Base-by-base conservation (phyloP, 805 yeast species). In the Yamadazyma phyllophila region DNA sequence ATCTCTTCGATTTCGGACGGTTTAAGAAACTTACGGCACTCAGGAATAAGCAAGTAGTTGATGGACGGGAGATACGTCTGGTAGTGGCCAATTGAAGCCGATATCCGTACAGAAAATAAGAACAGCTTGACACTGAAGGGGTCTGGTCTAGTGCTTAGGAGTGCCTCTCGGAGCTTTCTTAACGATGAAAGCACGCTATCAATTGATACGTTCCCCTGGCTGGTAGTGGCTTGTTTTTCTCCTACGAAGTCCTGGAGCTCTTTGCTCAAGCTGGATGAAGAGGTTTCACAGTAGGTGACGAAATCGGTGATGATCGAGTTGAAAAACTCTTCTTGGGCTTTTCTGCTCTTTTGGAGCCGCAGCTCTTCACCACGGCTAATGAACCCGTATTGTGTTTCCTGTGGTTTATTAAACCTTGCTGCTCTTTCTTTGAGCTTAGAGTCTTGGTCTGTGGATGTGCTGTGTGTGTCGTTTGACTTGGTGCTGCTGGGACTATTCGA, bases 331-430 rank as follows among this genome's bases (percentile, higher is more conserved):
- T 52, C 56, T 52, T 87, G 63, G 8, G 73, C 77, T 4, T 45
- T 41, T 2, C 66, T 66, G 53, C 76, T 74, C 3, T 61, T 55
- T 53, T 75, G 81, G 35, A 83, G 65, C 33, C 76, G 57, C 42
- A 57, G 58, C 45, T 76, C 82, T 36, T 77, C 82, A 1, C 88
- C 87, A 46, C 88, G 64, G 50, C 88, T 83, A 7, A 82, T 60
- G 41, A 80, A 64, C 0, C 88, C 86, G 49, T 71, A 79, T 8
- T 43, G 13, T 51, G 50, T 31, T 34, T 37, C 7, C 5, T 12
- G 7, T 26, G 26, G 15, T 9, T 31, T 39, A 7, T 43, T 24
- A 38, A 51, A 51, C 24, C 52, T 30, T 5, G 44, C 35, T 8
- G 47, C 48, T 37, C 54, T 34, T 29, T 41, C 27, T 15, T 17